These are phyloP conservation scores for Hygrophorus russula DNA, from an alignment of 768 basidiomycete genomes.

Conservation along the genomic window DNA sequence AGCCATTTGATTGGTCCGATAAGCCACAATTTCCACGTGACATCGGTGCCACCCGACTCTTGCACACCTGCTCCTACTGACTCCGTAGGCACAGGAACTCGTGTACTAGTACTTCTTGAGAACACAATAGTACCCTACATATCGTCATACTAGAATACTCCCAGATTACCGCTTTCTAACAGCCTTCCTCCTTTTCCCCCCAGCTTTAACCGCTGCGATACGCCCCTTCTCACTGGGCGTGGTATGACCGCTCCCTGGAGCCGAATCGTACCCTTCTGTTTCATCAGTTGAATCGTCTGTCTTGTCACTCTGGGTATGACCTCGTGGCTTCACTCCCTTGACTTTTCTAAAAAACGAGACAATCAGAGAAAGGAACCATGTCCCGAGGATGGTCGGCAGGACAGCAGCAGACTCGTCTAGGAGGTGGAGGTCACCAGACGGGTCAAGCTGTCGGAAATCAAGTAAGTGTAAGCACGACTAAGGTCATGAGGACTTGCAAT, in stretches of 20 bases:
- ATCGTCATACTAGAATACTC: too few relatives aligned
- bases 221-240: slow-evolving; percentile 24
- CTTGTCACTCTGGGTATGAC: background rate
- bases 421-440: slow-evolving; percentile 42
- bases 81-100: too few relatives aligned
- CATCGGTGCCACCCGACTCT: too few relatives aligned
- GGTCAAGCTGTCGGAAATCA: slow-evolving; percentile 37
- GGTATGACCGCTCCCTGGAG: slow-evolving; percentile 29
- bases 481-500: slow-evolving; percentile 38
- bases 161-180: slow-evolving; percentile 34
- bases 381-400: slow-evolving; percentile 45
- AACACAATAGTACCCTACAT: too few relatives aligned
- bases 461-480: background rate
- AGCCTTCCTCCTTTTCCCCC: slow-evolving; percentile 54
- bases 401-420: slow-evolving; percentile 50
- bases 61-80: too few relatives aligned
- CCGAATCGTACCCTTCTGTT: slow-evolving; percentile 28
- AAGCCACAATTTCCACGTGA: background rate
- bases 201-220: slow-evolving; percentile 38
- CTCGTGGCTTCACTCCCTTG: background rate
- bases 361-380: slow-evolving; percentile 49
- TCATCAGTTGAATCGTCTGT: slow-evolving; percentile 13
- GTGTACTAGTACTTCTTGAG: too few relatives aligned
- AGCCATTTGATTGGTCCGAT: slow-evolving; percentile 6
- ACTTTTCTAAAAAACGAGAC: background rate